Evolutionary conservation across 106 monocot genomes (phyloP).

Genomic region (Apostasia shenzhenica): DNA sequence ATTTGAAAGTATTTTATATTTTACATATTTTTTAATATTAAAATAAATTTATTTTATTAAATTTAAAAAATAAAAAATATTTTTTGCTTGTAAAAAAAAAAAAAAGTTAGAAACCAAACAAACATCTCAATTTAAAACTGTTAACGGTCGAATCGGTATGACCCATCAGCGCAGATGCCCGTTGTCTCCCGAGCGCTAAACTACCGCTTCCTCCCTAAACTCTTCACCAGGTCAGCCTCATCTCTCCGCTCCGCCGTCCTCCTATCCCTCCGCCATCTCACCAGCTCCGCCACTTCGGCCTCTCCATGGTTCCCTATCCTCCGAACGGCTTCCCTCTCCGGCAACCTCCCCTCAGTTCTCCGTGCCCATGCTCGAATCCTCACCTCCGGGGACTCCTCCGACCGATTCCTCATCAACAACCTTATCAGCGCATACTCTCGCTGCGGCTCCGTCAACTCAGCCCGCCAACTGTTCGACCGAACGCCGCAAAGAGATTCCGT

Average conservation of each 20-base stretch:
- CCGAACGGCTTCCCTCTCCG: conserved; percentile 17
- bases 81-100: too few species aligned
- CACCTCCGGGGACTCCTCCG: conserved; percentile 28
- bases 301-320: conserved; percentile 28
- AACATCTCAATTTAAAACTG: too few species aligned
- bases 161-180: background rate
- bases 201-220: background rate
- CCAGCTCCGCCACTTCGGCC: conserved; percentile 1
- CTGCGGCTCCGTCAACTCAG: conserved; percentile 23
- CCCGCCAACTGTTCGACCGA: conserved; percentile 46
- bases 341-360: conserved; percentile 19
- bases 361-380: conserved; percentile 35
- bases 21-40: too few species aligned
- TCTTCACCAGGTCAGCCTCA: background rate
- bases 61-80: too few species aligned
- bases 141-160: too few species aligned
- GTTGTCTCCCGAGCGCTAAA: too few species aligned
- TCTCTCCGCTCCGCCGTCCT: background rate
- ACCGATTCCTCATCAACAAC: conserved; percentile 53
- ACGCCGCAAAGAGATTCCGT: conserved; percentile 30
- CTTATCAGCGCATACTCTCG: conserved; percentile 48
- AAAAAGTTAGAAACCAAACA: too few species aligned
- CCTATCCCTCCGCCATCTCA: conserved; percentile 6
- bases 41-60: too few species aligned
- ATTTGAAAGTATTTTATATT: too few species aligned